phyloP scores from a whole-genome alignment of 2,329 filamentous ascomycete genomes.

The Xylariomycetidae sp. region DNA sequence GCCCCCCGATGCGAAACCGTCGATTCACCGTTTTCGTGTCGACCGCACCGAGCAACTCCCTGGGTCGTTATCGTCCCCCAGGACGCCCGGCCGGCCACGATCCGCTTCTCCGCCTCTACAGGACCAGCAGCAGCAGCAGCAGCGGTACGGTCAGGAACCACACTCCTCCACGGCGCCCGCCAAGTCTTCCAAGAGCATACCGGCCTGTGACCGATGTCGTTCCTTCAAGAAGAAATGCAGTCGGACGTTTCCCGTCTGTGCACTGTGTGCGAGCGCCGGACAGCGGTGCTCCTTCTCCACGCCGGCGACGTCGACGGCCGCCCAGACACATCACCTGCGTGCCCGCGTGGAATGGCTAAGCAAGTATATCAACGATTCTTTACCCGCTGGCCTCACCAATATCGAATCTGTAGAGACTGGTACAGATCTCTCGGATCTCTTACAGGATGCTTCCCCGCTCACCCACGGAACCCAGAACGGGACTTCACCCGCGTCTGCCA shows the following conservation, averaged over 20 bases:
- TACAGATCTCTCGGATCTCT: constrained; percentile 19
- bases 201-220: constrained; percentile 38
- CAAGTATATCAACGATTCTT: constrained; percentile 28
- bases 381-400: constrained; percentile 19
- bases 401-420: constrained; percentile 35
- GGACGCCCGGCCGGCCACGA: constrained; percentile 11
- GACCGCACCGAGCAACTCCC: constrained; percentile 13
- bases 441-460: constrained; percentile 5
- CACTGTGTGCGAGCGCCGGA: constrained; percentile 34
- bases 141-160: constrained; percentile 19
- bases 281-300: constrained; percentile 33
- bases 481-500: constrained; percentile 4
- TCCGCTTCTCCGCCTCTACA: constrained; percentile 14
- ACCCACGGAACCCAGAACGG: constrained; percentile 6
- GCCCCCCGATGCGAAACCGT: constrained; percentile 14
- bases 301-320: constrained; percentile 24
- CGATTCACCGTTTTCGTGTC: constrained; percentile 23
- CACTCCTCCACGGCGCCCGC: constrained; percentile 22
- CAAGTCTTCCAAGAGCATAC: constrained; percentile 18
- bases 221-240: constrained; percentile 43
- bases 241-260: constrained; percentile 35
- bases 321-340: constrained; percentile 32
- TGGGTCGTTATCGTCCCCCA: no score
- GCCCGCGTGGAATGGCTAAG: constrained; percentile 38
- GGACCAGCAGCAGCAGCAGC: constrained; percentile 18